Evolutionary conservation across 495 filamentous ascomycete genomes (phyloP).

Genomic region (Hypomontagnella monticulosa): DNA sequence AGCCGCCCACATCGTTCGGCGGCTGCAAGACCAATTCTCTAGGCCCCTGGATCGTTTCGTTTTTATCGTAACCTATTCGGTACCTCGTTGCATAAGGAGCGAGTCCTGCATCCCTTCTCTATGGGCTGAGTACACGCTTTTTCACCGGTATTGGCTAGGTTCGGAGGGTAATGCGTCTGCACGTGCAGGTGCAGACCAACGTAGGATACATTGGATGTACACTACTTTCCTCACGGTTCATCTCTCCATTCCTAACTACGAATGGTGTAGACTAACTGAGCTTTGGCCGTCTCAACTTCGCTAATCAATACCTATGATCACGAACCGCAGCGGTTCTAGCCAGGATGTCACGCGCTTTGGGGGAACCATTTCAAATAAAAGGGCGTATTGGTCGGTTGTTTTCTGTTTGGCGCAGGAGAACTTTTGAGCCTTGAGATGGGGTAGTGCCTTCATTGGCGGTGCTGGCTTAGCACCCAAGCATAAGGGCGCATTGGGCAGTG

Average conservation of each 20-base stretch:
- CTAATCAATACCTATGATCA: slow-evolving; percentile 21
- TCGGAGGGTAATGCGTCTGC: slow-evolving; percentile 35
- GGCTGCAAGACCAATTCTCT: slow-evolving; percentile 4
- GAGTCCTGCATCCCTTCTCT: slow-evolving; percentile 23
- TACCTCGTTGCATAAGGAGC: slow-evolving; percentile 25
- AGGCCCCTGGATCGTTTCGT: slow-evolving; percentile 9
- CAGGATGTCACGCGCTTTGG: slow-evolving; percentile 17
- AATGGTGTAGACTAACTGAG: slow-evolving; percentile 17
- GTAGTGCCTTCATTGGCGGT: slow-evolving; percentile 37
- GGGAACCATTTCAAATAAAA: slow-evolving; percentile 22
- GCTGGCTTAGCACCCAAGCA: slow-evolving; percentile 40
- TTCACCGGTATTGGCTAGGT: slow-evolving; percentile 41
- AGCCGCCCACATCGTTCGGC: slow-evolving; percentile 15
- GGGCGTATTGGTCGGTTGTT: slow-evolving; percentile 32
- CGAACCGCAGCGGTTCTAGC: slow-evolving; percentile 18
- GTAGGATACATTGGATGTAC: slow-evolving; percentile 32
- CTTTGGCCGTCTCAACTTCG: slow-evolving; percentile 23
- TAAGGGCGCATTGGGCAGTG: slow-evolving; percentile 40
- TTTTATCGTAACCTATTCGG: slow-evolving; percentile 17
- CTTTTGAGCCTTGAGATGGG: slow-evolving; percentile 29
- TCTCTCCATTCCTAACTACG: slow-evolving; percentile 23
- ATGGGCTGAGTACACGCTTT: slow-evolving; percentile 32
- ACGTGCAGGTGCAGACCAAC: slow-evolving; percentile 32
- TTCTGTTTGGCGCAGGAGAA: slow-evolving; percentile 36
- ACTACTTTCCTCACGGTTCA: slow-evolving; percentile 27